Conservation (phyloP, 148 eudicot species). For the Nyssa sinensis region DNA sequence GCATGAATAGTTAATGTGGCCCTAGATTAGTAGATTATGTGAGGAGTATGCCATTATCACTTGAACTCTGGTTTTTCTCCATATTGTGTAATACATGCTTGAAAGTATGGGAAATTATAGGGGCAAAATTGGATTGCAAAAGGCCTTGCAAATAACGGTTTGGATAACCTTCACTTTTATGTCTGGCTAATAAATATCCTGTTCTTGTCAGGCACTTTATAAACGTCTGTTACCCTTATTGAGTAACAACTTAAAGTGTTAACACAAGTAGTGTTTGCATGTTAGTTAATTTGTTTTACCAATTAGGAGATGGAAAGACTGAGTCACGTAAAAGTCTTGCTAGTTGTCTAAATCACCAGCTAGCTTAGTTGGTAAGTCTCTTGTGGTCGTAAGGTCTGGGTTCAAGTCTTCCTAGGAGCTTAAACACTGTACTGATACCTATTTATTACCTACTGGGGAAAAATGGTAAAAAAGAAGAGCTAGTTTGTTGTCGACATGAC, state of each 20-base stretch:
- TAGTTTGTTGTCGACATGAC: too few relatives aligned
- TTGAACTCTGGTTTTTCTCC: background rate
- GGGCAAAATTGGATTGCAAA: background rate
- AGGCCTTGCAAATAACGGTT: background rate
- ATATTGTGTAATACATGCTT: background rate
- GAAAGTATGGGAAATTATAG: background rate
- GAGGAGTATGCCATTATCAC: background rate
- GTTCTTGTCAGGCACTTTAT: background rate
- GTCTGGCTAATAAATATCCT: background rate
- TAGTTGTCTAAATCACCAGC: background rate
- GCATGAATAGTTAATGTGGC: background rate
- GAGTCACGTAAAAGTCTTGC: background rate
- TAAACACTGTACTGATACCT: background rate
- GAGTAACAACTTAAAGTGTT: background rate
- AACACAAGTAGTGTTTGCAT: background rate
- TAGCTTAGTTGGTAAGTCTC: background rate
- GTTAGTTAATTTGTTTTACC: background rate
- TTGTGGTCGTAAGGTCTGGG: background rate
- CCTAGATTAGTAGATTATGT: background rate
- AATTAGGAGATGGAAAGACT: background rate
- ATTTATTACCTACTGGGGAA: conserved; percentile 8
- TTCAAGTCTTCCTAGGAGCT: background rate
- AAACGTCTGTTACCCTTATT: background rate
- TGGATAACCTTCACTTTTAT: conserved; percentile 2
- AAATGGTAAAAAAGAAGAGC: too few relatives aligned